Conservation (phyloP, 805 yeast genomes). For the Barnettozyma sp. region DNA sequence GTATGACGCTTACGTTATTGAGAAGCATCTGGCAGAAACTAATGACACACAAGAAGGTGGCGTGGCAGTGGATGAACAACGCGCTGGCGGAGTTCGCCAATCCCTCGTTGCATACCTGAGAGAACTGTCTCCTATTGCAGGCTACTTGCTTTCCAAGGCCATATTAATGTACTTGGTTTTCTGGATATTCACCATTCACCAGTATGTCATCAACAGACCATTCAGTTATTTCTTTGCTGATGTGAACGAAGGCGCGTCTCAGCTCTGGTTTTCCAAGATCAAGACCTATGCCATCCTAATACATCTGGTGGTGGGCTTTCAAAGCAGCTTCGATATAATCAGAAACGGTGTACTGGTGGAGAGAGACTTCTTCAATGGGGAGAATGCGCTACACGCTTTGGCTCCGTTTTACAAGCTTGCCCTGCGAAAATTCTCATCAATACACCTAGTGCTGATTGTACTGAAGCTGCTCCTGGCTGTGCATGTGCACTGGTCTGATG, state of each 20-base stretch:
- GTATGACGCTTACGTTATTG: conserved; percentile 18
- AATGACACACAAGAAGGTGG: conserved; percentile 16
- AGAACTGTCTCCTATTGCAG: neutral
- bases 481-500: conserved; percentile 17
- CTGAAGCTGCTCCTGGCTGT: conserved; percentile 14
- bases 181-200: conserved; percentile 7
- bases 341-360: neutral
- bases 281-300: conserved; percentile 1
- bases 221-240: conserved; percentile 5
- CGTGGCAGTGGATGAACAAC: conserved; percentile 4
- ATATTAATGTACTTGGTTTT: conserved; percentile 1
- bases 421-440: conserved; percentile 4
- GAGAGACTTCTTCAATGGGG: neutral
- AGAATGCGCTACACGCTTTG: too few species aligned
- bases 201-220: conserved; percentile 8
- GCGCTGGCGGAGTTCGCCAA: too few species aligned
- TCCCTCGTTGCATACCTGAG: too few species aligned
- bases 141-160: neutral
- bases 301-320: conserved; percentile 5
- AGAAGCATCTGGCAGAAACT: conserved; percentile 16
- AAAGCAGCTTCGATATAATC: conserved; percentile 2
- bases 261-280: conserved; percentile 1
- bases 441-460: conserved; percentile 10
- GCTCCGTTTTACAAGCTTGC: neutral
- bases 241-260: neutral